Evolutionary conservation across 2,329 filamentous ascomycete genomes (phyloP), one percentile per base, ranked within the genome.

Genomic region (Aphanoascus verrucosus): DNA sequence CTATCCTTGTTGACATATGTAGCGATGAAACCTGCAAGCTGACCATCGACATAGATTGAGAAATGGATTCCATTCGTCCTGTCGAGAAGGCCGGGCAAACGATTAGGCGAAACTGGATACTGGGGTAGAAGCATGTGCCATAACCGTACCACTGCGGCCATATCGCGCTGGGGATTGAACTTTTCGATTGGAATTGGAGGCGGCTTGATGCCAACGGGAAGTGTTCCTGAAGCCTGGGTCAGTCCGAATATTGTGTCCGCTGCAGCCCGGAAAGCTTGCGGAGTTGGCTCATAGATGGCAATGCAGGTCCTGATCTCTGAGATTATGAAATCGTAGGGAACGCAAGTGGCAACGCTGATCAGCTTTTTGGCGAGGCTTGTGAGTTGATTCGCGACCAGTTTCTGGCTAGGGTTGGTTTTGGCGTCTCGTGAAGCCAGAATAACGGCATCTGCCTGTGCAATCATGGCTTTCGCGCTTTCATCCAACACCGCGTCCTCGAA

Each of bases 301-400:
- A 74, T 64, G 48, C 74, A 74, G 15, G 72, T 74, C 49, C 64
- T 63, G 31, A 72, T 63, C 6, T 58, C 59, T 1, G 55, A 54
- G 8, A 65, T 65, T 3, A 74, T 59, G 23, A 74, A 72, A 55
- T 74, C 72, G 52, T 73, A 74, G 1, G 72, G 71, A 57, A 66
- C 70, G 53, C 69, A 71, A 3, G 68, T 70, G 31, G 71, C 72
- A 56, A 74, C 62, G 9, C 64, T 60, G 43, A 74, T 65, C 38
- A 72, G 45, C 7, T 62, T 66, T 4, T 60, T 61, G 23, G 62
- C 58, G 35, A 61, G 62, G 6, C 57, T 58, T 17, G 64, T 60
- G 17, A 72, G 60, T n/a, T 64, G 58, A 9, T 65, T 55, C 0
- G 66, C 70, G 9, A 73, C 55, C 0, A 57, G 55, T 45, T 62